Percentiles rank a stretch among this genome's conserved stretches.
These are phyloP conservation scores for Aspergillus haitiensis DNA, from an alignment of 495 filamentous ascomycete genomes.

Conservation along the genomic window DNA sequence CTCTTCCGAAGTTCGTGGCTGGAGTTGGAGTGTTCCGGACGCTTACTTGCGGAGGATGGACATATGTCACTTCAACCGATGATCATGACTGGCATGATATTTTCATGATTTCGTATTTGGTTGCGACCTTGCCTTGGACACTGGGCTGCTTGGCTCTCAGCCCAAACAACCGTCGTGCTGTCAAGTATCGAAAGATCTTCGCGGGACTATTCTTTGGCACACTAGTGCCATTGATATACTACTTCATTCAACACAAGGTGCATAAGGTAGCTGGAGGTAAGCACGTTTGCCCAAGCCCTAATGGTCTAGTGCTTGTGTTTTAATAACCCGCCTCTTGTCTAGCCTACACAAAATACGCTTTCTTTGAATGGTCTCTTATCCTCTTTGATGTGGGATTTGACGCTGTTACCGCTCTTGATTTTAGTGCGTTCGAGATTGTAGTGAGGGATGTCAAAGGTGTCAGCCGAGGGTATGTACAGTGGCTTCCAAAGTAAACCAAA, in stretches of 20 bases:
- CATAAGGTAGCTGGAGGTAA: slow-evolving; percentile 92
- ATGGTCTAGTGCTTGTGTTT: background rate
- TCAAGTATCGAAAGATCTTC: slow-evolving; percentile 87
- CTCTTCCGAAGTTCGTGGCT: slow-evolving; percentile 79
- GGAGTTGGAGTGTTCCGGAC: slow-evolving; percentile 82
- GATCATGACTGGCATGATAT: slow-evolving; percentile 99
- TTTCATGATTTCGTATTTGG: slow-evolving; percentile 98
- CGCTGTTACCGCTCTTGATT: slow-evolving; percentile 94
- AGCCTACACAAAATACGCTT: slow-evolving; percentile 98
- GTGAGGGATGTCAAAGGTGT: slow-evolving; percentile 85
- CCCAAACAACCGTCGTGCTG: slow-evolving; percentile 77
- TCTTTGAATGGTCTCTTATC: slow-evolving; percentile 97
- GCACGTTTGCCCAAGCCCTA: slow-evolving; percentile 24
- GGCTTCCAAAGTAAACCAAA: slow-evolving; percentile 82
- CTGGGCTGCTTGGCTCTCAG: slow-evolving; percentile 85
- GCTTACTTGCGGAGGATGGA: slow-evolving; percentile 96
- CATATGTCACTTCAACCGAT: slow-evolving; percentile 97
- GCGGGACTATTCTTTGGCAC: slow-evolving; percentile 87
- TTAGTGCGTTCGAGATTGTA: slow-evolving; percentile 83
- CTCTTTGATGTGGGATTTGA: slow-evolving; percentile 96
- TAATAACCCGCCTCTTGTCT: slow-evolving; percentile 1
- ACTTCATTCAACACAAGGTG: slow-evolving; percentile 98
- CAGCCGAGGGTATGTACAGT: slow-evolving; percentile 98
- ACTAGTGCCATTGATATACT: slow-evolving; percentile 88
- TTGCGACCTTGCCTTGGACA: slow-evolving; percentile 95